Base-by-base conservation (phyloP, 2,329 filamentous ascomycete species). In the Pseudopyrenochaeta lycopersici region DNA sequence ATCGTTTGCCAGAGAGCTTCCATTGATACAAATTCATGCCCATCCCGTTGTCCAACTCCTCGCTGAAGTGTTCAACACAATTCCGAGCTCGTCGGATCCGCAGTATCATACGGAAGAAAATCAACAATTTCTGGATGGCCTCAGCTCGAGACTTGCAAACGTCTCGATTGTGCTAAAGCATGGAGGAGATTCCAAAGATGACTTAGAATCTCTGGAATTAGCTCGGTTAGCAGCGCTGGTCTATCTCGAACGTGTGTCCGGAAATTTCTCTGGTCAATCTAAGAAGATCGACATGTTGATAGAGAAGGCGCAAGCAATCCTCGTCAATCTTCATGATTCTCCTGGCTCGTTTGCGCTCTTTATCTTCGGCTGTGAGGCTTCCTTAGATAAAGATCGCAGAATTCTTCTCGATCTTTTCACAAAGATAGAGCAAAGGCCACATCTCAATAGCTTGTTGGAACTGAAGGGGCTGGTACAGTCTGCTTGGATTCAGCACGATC, bases 351-450 rank as follows among this genome's bases (percentile, higher is more conserved):
- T 68, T 51, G 58, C 67, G 35, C 39, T 70, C 23, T 52, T 68
- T 33, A 60, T 70, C 49, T 41, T 69, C 35, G 62, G 63, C 33
- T 68, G 67, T 51, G 66, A 70, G 47, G 59, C 63, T 38, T 39
- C 52, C 38, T 54, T 33, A 46, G 67, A 70, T 55, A 58, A 61
- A 42, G 57, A 66, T 48, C 58, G 64, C 44, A 46, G 62, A 46
- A 20, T 53, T 12, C 40, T 62, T 5, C 57, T 62, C 14, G 36
- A 51, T n/a, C 36, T 62, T 7, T 43, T 54, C 21, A 27, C 41
- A 7, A 36, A 39, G 12, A 58, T 52, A 18, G 40, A 51, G 29
- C 38, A 32, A 14, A 27, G 7, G 15, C 33, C 38, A 9, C 42
- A 48, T 31, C 4, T 49, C 6, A 30, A 45, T 32, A 33, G 21